Conservation (phyloP, 768 basidiomycete species). For the Lactarius hengduanensis region DNA sequence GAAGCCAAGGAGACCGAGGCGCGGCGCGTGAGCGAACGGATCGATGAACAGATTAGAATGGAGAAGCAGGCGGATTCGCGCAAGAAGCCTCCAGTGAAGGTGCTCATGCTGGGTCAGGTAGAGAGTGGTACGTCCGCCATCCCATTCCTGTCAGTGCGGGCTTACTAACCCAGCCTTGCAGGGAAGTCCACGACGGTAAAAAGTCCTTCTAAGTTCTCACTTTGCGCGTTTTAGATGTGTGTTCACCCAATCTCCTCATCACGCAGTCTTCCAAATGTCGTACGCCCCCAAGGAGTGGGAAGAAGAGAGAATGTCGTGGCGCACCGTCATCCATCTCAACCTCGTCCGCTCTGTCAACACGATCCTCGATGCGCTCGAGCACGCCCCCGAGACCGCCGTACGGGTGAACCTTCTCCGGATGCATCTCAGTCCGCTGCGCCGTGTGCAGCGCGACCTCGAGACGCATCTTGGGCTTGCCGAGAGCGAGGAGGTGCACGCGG, state of each 20-base stretch:
- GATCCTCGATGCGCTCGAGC: constrained; percentile 40
- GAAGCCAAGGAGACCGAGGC: constrained; percentile 30
- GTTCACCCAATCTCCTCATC: not conserved
- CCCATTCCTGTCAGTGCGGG: no score
- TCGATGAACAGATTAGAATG: constrained; percentile 31
- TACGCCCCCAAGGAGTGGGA: constrained; percentile 42
- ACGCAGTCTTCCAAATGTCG: constrained; percentile 20
- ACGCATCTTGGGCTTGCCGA: constrained; percentile 11
- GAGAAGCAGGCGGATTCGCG: constrained; percentile 27
- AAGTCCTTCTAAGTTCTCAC: constrained; percentile 5
- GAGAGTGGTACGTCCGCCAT: constrained; percentile 24
- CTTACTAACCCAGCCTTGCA: not conserved
- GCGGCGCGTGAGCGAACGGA: constrained; percentile 30
- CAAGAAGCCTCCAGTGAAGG: constrained; percentile 29
- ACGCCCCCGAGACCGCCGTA: constrained; percentile 27
- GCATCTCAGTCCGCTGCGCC: constrained; percentile 35
- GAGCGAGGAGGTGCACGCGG: constrained; percentile 17
- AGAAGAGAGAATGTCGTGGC: constrained; percentile 75
- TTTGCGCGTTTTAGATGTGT: no score
- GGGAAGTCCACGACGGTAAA: constrained; percentile 20
- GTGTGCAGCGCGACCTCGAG: constrained; percentile 32
- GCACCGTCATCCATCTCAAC: constrained; percentile 68
- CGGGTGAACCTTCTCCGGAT: constrained; percentile 26
- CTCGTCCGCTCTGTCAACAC: constrained; percentile 44
- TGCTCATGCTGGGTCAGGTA: constrained; percentile 31